Percentiles rank a stretch among this genome's conserved stretches.
phyloP scores from a whole-genome alignment of 345 rosid species.

The Litchi chinensis region DNA sequence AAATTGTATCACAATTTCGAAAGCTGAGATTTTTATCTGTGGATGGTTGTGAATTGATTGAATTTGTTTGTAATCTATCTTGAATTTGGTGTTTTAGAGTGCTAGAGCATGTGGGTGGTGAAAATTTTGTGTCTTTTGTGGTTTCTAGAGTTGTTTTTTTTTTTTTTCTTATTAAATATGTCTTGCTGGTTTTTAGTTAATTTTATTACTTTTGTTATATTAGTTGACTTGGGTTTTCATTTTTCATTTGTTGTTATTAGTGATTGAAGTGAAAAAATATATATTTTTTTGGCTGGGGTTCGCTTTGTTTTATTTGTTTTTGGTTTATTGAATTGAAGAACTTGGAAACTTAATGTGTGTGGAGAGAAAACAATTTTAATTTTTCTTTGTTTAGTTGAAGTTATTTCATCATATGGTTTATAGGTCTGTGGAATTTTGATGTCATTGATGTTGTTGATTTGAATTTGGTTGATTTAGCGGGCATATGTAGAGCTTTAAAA shows the following conservation, averaged over 20 bases:
- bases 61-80: not conserved
- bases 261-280: not conserved
- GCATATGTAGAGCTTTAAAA: not conserved
- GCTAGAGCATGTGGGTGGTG: not conserved
- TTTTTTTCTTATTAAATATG: not conserved
- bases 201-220: not conserved
- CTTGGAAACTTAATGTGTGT: not conserved
- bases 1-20: not conserved
- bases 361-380: not conserved
- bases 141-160: not conserved
- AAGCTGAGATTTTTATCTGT: not conserved
- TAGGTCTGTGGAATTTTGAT: not conserved
- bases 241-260: not conserved
- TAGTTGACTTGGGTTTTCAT: not conserved
- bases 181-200: conserved; percentile 5
- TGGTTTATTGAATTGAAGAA: conserved; percentile 2
- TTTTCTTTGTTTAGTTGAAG: not conserved
- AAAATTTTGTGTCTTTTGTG: not conserved
- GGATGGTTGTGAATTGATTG: conserved; percentile 2
- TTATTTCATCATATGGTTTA: not conserved
- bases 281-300: not conserved
- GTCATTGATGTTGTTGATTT: not conserved
- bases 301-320: not conserved
- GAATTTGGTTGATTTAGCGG: not conserved
- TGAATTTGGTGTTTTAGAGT: not conserved